phyloP scores from a whole-genome alignment of 202 grass and related monocot species.

The Brachypodium distachyon region DNA sequence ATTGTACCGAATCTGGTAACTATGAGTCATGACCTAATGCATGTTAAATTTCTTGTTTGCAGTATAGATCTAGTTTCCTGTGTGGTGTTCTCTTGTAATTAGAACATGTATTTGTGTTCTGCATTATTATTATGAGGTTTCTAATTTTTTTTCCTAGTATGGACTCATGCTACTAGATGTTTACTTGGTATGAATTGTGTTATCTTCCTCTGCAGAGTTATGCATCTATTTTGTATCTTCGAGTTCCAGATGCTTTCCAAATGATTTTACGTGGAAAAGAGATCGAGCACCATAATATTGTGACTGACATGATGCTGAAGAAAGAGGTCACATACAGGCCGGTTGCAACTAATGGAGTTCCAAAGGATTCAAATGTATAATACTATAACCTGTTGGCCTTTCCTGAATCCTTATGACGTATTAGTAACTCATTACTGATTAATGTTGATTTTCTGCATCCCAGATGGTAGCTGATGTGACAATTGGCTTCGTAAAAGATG shows the following conservation, averaged over 20 bases:
- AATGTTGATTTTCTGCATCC: constrained; percentile 6
- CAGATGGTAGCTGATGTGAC: constrained; percentile 94
- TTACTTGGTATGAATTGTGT: neutral
- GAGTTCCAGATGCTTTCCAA: constrained; percentile 69
- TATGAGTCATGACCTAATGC: too few species aligned
- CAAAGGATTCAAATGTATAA: constrained; percentile 79
- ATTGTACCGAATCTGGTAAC: too few species aligned
- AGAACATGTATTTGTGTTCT: neutral
- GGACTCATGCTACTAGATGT: neutral
- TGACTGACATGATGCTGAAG: constrained; percentile 98
- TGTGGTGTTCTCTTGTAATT: neutral
- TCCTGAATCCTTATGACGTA: constrained; percentile 11
- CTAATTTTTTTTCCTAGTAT: neutral
- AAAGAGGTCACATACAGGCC: constrained; percentile 90
- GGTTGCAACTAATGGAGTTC: constrained; percentile 43
- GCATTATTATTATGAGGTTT: neutral
- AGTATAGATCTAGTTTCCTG: neutral
- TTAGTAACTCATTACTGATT: neutral
- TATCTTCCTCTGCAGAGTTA: constrained; percentile 65
- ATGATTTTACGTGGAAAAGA: constrained; percentile 90
- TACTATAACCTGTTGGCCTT: neutral
- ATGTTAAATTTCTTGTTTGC: neutral
- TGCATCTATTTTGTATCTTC: constrained; percentile 96
- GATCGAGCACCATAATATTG: constrained; percentile 94
- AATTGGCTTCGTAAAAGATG: constrained; percentile 99